Evolutionary conservation across 345 rosid genomes (phyloP).

Genomic region (Eucalyptus viminalis): DNA sequence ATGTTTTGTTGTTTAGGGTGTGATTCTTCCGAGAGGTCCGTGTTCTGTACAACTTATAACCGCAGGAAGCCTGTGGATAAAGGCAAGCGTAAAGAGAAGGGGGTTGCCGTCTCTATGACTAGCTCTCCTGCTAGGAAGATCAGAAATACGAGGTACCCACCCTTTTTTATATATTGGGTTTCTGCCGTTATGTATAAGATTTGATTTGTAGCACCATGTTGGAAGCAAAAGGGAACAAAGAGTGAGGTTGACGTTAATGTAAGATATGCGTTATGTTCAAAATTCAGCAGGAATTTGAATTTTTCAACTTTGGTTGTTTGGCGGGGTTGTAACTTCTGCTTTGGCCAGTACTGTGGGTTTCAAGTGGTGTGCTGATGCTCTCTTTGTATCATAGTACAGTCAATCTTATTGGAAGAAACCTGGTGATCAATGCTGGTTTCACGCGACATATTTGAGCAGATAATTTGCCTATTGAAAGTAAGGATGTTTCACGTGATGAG

Average conservation of each 20-base stretch:
- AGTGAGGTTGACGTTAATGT: neutral
- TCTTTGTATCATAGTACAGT: neutral
- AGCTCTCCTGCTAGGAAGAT: constrained; percentile 8
- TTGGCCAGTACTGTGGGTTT: neutral
- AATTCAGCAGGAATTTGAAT: neutral
- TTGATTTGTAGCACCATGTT: neutral
- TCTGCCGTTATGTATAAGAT: neutral
- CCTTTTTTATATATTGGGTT: neutral
- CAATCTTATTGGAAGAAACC: neutral
- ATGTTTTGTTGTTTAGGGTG: neutral
- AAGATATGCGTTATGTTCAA: neutral
- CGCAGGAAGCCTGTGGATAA: constrained; percentile 15
- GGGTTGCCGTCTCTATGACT: constrained; percentile 2
- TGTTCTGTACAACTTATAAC: constrained; percentile 27
- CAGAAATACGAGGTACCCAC: neutral
- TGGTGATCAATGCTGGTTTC: neutral
- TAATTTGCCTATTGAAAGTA: neutral
- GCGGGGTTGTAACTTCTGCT: neutral
- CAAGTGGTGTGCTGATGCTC: neutral
- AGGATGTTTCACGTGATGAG: neutral
- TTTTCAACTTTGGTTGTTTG: neutral
- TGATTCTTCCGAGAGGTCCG: neutral
- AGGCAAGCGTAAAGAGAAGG: constrained; percentile 21
- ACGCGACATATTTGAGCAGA: neutral
- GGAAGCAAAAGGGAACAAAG: neutral